Conservation (phyloP, 2,329 filamentous ascomycete genomes). For the Pseudopyricularia javanii region DNA sequence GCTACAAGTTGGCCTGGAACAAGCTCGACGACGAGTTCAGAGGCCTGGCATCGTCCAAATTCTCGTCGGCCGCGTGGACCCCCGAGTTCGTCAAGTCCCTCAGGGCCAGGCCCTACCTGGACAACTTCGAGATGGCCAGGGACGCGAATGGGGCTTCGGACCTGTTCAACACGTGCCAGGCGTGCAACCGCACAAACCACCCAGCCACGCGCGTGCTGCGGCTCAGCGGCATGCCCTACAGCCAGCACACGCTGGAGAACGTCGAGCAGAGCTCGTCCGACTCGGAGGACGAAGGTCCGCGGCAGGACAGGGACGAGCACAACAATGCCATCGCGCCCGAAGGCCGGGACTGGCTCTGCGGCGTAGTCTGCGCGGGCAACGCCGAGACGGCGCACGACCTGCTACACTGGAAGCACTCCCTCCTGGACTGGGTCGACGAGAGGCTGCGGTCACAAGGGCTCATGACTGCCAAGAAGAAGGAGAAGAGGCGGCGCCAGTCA, state of each 20-base stretch:
- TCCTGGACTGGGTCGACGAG: slow-evolving; percentile 60
- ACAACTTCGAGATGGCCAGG: slow-evolving; percentile 21
- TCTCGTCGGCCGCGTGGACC: slow-evolving; percentile 60
- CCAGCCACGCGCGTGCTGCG: slow-evolving; percentile 52
- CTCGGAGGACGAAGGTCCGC: slow-evolving; percentile 11
- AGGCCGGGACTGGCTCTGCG: slow-evolving; percentile 27
- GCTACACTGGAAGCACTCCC: slow-evolving; percentile 62
- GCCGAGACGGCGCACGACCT: slow-evolving; percentile 60
- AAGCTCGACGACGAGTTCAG: slow-evolving; percentile 62
- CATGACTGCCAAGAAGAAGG: slow-evolving; percentile 41
- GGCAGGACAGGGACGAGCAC: slow-evolving; percentile 18
- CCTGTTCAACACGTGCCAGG: slow-evolving; percentile 42
- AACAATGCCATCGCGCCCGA: slow-evolving; percentile 20
- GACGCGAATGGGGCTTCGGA: not conserved
- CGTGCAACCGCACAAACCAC: slow-evolving; percentile 59
- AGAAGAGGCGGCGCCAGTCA: slow-evolving; percentile 49
- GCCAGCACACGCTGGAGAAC: slow-evolving; percentile 52
- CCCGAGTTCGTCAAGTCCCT: slow-evolving; percentile 53
- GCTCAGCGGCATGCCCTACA: slow-evolving; percentile 55
- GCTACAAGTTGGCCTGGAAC: slow-evolving; percentile 57
- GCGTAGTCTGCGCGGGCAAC: slow-evolving; percentile 28
- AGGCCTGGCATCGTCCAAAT: slow-evolving; percentile 57
- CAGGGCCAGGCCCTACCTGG: slow-evolving; percentile 50
- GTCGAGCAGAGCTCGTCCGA: slow-evolving; percentile 25
- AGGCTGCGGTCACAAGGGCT: slow-evolving; percentile 47